Conservation (phyloP, 192 early-diverging fungal species). For the Entomortierella lignicola region DNA sequence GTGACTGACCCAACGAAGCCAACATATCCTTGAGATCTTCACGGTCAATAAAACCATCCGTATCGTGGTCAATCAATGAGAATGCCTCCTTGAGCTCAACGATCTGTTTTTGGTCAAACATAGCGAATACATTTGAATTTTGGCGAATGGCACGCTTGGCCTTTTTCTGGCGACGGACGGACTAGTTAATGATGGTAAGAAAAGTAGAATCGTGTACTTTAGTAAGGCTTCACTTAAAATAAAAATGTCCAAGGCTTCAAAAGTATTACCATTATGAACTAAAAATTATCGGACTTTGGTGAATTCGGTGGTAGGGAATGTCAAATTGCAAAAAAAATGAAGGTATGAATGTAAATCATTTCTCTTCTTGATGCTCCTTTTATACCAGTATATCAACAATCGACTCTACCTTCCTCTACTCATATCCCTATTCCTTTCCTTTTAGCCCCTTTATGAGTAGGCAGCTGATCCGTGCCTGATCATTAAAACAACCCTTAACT, state of each 20-base stretch:
- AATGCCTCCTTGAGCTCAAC: constrained; percentile 98
- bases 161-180: constrained; percentile 66
- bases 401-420: constrained; percentile 4
- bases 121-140: constrained; percentile 97
- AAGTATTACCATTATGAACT: neutral
- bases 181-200: constrained; percentile 19
- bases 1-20: constrained; percentile 49
- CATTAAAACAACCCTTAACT: neutral
- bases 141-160: constrained; percentile 93
- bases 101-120: constrained; percentile 97
- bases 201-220: no score
- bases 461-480: neutral
- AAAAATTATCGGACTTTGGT: no score
- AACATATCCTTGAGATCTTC: constrained; percentile 89
- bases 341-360: neutral
- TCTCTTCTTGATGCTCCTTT: neutral
- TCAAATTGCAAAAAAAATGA: neutral
- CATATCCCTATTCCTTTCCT: neutral
- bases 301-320: no score
- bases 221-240: no score
- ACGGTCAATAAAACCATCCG: constrained; percentile 90
- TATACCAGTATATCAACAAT: neutral
- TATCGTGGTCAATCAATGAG: constrained; percentile 94
- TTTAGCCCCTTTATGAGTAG: constrained; percentile 1
- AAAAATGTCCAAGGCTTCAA: neutral